These are phyloP conservation scores for Debaryomyces sp. DNA, from an alignment of 1,139 yeast genomes.

Conservation along the genomic window DNA sequence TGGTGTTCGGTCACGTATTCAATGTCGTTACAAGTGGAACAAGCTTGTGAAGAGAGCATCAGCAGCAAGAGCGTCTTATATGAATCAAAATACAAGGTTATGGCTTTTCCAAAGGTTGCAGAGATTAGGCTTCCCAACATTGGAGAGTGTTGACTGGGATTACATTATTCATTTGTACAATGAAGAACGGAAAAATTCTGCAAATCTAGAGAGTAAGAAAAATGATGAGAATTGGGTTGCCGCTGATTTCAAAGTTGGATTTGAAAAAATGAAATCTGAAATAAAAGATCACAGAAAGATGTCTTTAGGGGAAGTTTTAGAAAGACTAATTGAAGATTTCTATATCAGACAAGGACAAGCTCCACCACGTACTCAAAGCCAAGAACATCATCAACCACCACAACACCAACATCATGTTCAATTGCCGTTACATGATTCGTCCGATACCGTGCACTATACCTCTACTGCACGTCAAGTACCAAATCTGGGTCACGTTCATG, in stretches of 20 bases:
- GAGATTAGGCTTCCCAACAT: conserved; percentile 47
- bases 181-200: conserved; percentile 10
- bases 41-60: conserved; percentile 69
- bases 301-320: conserved; percentile 25
- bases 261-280: conserved; percentile 36
- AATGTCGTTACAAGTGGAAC: conserved; percentile 94
- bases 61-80: conserved; percentile 47
- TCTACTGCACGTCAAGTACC: conserved; percentile 1
- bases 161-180: conserved; percentile 13
- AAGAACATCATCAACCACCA: conserved; percentile 6
- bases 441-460: background rate
- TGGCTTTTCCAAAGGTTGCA: conserved; percentile 61
- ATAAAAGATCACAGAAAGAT: conserved; percentile 33
- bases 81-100: conserved; percentile 52
- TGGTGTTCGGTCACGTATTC: conserved; percentile 86
- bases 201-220: conserved; percentile 7
- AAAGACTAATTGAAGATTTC: conserved; percentile 24
- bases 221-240: conserved; percentile 27
- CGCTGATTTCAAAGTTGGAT: conserved; percentile 37
- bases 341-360: conserved; percentile 15
- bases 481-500: conserved; percentile 5
- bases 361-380: conserved; percentile 7
- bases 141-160: conserved; percentile 64
- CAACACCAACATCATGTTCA: conserved; percentile 7
- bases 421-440: conserved; percentile 4